These are phyloP conservation scores for Blastocystis sp. DNA, from an alignment of 352 stramenopile genomes.

Conservation along the genomic window DNA sequence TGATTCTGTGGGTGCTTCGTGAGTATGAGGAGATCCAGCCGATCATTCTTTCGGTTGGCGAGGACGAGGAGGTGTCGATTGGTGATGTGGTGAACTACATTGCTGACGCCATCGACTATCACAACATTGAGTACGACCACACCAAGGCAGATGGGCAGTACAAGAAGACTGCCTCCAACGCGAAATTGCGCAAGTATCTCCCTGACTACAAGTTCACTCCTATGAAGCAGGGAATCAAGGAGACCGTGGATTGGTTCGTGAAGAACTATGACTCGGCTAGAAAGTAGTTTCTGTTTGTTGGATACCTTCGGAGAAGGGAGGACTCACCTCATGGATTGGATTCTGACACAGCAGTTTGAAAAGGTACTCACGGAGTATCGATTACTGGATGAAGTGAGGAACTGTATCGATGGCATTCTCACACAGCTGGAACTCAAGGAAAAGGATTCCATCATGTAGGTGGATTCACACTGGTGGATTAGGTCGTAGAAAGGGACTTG, in stretches of 20 bases:
- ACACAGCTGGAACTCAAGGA: constrained; percentile 10
- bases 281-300: constrained; percentile 64
- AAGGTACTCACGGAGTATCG: neutral
- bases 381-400: neutral
- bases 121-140: constrained; percentile 72
- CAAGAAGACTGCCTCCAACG: constrained; percentile 95
- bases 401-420: neutral
- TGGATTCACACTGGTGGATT: neutral
- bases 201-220: constrained; percentile 86
- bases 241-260: constrained; percentile 75
- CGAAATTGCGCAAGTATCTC: constrained; percentile 75
- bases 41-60: constrained; percentile 86
- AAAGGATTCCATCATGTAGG: neutral
- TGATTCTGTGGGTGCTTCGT: constrained; percentile 80
- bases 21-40: constrained; percentile 76
- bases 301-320: neutral
- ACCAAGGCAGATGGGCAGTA: constrained; percentile 91
- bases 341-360: neutral
- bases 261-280: constrained; percentile 70
- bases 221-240: constrained; percentile 76
- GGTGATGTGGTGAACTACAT: constrained; percentile 76
- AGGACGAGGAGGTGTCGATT: constrained; percentile 85
- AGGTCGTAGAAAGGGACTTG: neutral
- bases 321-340: neutral
- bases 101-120: constrained; percentile 70